These are phyloP conservation scores for Monosporozyma servazzii DNA, from an alignment of 805 yeast genomes.

Conservation along the genomic window DNA sequence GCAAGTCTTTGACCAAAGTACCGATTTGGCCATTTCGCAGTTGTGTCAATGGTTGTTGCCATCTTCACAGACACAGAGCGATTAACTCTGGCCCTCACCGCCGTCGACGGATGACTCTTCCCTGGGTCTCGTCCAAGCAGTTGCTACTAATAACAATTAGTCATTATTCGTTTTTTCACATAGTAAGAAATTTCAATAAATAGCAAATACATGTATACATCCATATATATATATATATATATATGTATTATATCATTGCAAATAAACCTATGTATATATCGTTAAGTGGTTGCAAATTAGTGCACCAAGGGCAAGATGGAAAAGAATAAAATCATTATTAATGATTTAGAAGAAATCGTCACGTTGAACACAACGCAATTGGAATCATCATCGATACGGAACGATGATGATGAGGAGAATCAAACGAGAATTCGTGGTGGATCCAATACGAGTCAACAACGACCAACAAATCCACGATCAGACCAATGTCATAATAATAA, in stretches of 20 bases:
- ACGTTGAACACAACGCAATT: neutral
- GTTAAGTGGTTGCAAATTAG: too few species aligned
- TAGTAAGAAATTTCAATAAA: too few species aligned
- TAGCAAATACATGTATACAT: too few species aligned
- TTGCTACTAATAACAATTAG: neutral
- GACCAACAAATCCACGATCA: neutral
- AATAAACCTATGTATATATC: neutral
- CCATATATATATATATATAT: too few species aligned
- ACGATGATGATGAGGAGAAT: neutral
- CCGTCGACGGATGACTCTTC: neutral
- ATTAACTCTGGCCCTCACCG: neutral
- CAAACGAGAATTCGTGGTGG: neutral
- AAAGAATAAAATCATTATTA: neutral
- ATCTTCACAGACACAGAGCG: constrained; percentile 13
- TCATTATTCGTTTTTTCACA: too few species aligned
- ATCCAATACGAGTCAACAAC: too few species aligned
- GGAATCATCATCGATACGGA: neutral
- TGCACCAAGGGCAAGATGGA: neutral
- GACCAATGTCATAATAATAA: neutral
- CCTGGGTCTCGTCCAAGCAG: too few species aligned
- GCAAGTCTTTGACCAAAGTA: constrained; percentile 37
- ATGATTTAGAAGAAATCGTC: neutral
- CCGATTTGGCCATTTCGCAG: constrained; percentile 23
- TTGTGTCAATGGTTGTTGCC: neutral
- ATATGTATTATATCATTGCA: too few species aligned